Base-by-base conservation (phyloP, 176 grass and related monocot species). In the Raddia guianensis region DNA sequence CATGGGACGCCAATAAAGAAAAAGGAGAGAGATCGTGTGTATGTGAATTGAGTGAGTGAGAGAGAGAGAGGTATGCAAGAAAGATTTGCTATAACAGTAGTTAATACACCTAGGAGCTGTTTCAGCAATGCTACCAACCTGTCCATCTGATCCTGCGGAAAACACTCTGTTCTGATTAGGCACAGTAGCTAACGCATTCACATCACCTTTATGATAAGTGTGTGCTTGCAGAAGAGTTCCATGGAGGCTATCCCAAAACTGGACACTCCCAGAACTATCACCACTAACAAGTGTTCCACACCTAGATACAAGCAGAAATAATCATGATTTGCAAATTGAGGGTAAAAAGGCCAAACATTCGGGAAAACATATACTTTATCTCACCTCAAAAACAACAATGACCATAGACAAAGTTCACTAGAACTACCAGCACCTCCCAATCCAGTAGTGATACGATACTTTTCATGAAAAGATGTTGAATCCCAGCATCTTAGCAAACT, bases 401-500 rank as follows among this genome's bases (percentile, higher is more conserved):
- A 93, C 89, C 84, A 93, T 69, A 95, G 76, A 51, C 87, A 93
- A 86, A 99, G 81, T 71, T 93, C 92, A 58, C 72, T 68, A 69
- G 86, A 90, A 76, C 75, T 95, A 84, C 88, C 86, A 89, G 80
- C 66, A 32, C 96, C 92, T 71, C 96, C 96, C 62, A 95, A 84
- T 60, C 96, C 96, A 74, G 82, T 86, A 63, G 96, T 99, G 16
- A 99, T 93, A 69, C 96, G 90, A 83, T 95, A 99, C 51, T 76
- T 89, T 32, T 99, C 96, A 62, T 93, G 88, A 64, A 93, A 99
- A 77, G 76, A 90, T 76, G 82, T 84, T 68, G 72, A 91, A 84
- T 99, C 80, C 96, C 96, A 99, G 48, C 96, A 99, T 82, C 92
- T 91, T 73, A 99, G 95, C 35, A 95, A 82, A 66, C 96, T 99